Base-by-base conservation (phyloP, 1,139 yeast genomes). In the Dujonia santamariae region DNA sequence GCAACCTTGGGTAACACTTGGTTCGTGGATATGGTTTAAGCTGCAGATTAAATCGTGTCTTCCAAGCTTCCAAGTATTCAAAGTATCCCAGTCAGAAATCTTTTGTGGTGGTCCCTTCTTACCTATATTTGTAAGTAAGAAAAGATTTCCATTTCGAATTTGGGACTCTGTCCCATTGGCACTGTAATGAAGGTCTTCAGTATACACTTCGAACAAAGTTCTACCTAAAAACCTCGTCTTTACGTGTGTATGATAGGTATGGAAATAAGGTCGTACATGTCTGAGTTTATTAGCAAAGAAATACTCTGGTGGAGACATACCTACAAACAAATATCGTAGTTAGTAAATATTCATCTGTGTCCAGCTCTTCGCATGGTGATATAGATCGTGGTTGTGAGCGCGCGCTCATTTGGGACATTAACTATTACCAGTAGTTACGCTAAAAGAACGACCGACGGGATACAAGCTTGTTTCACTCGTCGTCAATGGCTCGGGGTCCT, bases 1-100 rank as follows among this genome's bases (percentile, higher is more conserved):
- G 4, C 9, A 15, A 22, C 12, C 26, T 8, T 22, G 24, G 26
- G 18, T 51, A 7, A 50, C 45, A 9, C 15, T 37, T 34, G 16
- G 37, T 43, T 83, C 92, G 49, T 83, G 92, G 43, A 69, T 67
- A 50, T 82, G 90, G 20, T 64, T 63, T 2, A 46, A 42, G 31
- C 72, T 63, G 32, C 56, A 59, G 5, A 82, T 56, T 1, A 69
- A 45, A 47, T 83, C 90, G 35, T 78, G 78, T 29, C 63, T 60
- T 22, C 55, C 50, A 1, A 76, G 46, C 21, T 40, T 43, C 18
- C 67, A 38, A 1, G 42, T 42, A 8, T 48, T 18, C 15, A 65
- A 45, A 1, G 18, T 27, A 0, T 46, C 49, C 42, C 57, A 50
- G 1, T 64, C 67, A 31, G 54, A 47, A 2, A 58, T 32, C 16